Evolutionary conservation across 495 filamentous ascomycete species (phyloP), one percentile per base, ranked within the genome.

Genomic region (Melanomma pulvis-pyrius): DNA sequence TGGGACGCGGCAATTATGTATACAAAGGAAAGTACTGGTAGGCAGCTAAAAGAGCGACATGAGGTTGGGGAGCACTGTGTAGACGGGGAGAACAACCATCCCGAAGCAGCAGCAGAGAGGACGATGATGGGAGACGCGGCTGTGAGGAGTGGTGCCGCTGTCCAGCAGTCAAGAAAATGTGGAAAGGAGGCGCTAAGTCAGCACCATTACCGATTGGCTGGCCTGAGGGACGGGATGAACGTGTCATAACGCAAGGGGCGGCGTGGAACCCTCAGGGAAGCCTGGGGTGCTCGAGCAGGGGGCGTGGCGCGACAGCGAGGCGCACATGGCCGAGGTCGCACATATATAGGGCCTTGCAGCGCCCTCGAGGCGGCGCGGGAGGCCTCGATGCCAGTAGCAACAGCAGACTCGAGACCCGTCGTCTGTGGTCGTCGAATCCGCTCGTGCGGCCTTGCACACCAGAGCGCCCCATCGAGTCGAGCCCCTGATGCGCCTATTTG

Each of bases 41-140:
- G 44, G 34, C 24, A 41, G 32, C 66, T 69, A 72, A 72, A 72
- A 63, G 70, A 72, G 66, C 58, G 70, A 72, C 70, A 69, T 69
- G 50, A 57, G 58, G 64, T 50, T 61, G 64, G 41, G 55, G 13
- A 56, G 57, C 64, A 67, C 64, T 67, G 64, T 44, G 58, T 39
- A 49, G 64, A 61, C 64, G 41, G 57, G 47, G 50, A 56, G 41
- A 52, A 34, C 57, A 54, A 67, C 57, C 64, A 67, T 67, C 64
- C 64, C 64, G 64, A 17, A 61, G 64, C 34, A 55, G 58, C 64
- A 67, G 51, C 57, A 61, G 58, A 30, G 28, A 55, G 41, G 61
- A 41, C 48, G 48, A 50, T 24, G 58, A 67, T 58, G 51, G 24
- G 29, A 57, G 34, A 54, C 48, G 57, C 64, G 64, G 58, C 58